Percentiles rank a stretch among this genome's conserved stretches.
These are phyloP conservation scores for Annulohypoxylon truncatum DNA, from an alignment of 2,329 filamentous ascomycete genomes.

Conservation along the genomic window DNA sequence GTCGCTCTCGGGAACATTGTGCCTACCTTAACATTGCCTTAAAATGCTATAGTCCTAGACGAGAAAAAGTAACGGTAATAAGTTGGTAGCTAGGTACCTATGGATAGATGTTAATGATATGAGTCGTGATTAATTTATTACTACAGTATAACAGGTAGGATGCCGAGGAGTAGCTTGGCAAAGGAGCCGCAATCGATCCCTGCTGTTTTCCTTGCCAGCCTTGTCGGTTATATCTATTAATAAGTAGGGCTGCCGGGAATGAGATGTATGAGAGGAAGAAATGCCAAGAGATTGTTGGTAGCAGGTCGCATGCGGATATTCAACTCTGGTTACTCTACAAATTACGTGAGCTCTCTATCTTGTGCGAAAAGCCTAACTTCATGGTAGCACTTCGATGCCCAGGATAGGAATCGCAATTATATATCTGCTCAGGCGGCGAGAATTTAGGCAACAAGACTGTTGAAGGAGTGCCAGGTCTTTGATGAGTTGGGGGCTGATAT, in stretches of 20 bases:
- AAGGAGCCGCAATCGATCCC: background rate
- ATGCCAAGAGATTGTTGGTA: too few relatives aligned
- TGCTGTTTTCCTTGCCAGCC: background rate
- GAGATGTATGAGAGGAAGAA: background rate
- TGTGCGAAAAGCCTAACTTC: background rate
- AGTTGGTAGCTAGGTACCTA: background rate
- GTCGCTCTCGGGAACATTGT: too few relatives aligned
- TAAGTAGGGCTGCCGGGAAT: background rate
- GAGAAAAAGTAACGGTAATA: too few relatives aligned
- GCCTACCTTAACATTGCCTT: too few relatives aligned
- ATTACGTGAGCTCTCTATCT: too few relatives aligned
- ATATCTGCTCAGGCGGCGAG: background rate
- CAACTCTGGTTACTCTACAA: too few relatives aligned
- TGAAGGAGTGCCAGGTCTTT: background rate
- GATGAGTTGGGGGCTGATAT: background rate
- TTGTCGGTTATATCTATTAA: conserved; percentile 1
- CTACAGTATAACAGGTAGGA: background rate
- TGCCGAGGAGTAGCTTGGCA: background rate
- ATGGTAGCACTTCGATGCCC: background rate
- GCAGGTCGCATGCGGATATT: too few relatives aligned
- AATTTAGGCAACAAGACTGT: background rate
- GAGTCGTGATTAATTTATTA: background rate
- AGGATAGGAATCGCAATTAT: background rate
- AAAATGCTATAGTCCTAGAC: too few relatives aligned
- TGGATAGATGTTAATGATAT: too few relatives aligned